Evolutionary conservation across 495 filamentous ascomycete genomes (phyloP), one percentile per base, ranked within the genome.

Genomic region (Antarctomyces pellizariae): DNA sequence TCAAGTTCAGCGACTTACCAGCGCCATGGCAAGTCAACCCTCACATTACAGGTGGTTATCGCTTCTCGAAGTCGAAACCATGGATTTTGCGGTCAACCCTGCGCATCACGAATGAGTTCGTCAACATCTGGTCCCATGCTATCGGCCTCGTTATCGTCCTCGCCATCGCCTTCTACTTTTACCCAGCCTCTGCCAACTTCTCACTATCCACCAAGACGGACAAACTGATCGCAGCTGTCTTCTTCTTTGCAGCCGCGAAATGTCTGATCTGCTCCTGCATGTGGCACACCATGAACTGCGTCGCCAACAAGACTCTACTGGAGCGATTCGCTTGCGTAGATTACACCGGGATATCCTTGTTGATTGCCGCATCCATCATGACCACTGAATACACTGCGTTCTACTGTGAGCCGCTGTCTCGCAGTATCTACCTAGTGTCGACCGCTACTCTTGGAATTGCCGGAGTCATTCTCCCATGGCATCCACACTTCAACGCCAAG

Each of bases 341-440:
- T 45, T 99, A 99, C 49, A 93, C 83, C 0, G 89, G 89, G 15
- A 99, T 99, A 36, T 93, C 84, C 2, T 57, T 99, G 28, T 67
- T 99, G 13, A 84, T 99, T 24, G 89, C 86, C 5, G 77, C 86
- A 13, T 90, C 79, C 22, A 95, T 99, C 50, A 83, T 95, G 67
- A 92, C 86, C 3, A 90, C 78, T 28, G 86, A 99, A 46, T 95
- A 93, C 50, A 92, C 89, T 3, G 86, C 84, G 18, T 95, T 99
- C 50, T 95, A 99, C 48, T 90, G 84, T 49, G 89, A 99, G 36
- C 84, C 86, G 4, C 44, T 72, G 18, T 78, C 72, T 31, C 77
- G 80, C 17, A 89, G 74, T 64, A 54, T 67, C 15, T 97, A 93
- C 52, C 83, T 99, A 46, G 50, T 62, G 21, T 57, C 72, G 11